A percentile compares a stretch with the other conserved stretches of the same genome.
Conservation (phyloP, 1,284 basidiomycete genomes). For the Pseudozyma thailandica region DNA sequence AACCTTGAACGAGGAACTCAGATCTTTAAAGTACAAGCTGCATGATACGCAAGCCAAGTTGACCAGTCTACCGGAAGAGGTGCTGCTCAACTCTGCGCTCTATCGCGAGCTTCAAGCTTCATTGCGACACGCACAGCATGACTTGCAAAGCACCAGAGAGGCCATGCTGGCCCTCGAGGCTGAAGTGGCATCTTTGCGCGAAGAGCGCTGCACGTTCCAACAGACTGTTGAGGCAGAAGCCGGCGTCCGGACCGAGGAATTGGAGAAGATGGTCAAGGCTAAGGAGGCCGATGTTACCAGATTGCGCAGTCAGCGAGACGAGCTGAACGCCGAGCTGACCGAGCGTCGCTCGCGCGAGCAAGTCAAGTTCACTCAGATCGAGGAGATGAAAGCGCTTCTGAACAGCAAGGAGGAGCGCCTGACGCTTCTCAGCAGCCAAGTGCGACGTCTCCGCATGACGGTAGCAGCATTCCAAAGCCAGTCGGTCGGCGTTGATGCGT, state of each 20-base stretch:
- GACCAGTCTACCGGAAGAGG: constrained; percentile 37
- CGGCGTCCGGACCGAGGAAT: constrained; percentile 72
- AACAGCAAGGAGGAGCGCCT: constrained; percentile 77
- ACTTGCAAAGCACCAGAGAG: constrained; percentile 21
- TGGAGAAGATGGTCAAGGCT: constrained; percentile 77
- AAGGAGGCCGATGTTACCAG: constrained; percentile 73
- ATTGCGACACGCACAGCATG: constrained; percentile 28
- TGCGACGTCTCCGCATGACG: constrained; percentile 79
- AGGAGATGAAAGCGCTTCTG: constrained; percentile 64
- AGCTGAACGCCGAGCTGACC: constrained; percentile 54
- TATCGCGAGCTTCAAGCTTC: constrained; percentile 35
- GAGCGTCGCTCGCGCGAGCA: constrained; percentile 61
- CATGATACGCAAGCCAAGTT: constrained; percentile 31
- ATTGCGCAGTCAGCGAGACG: constrained; percentile 40
- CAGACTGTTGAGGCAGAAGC: constrained; percentile 54
- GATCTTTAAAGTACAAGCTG: constrained; percentile 33
- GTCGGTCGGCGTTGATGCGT: constrained; percentile 78
- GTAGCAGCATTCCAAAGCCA: constrained; percentile 80
- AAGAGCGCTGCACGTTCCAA: constrained; percentile 45
- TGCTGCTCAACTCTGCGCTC: constrained; percentile 26
- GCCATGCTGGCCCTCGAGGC: constrained; percentile 33
- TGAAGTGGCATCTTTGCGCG: constrained; percentile 59
- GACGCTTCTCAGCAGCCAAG: constrained; percentile 77
- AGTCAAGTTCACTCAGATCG: constrained; percentile 61
- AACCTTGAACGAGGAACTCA: constrained; percentile 44